Percentiles rank a stretch among this genome's conserved stretches.
These are phyloP conservation scores for Eimeria nieschulzi DNA, from an alignment of 169 alveolate species.

Conservation along the genomic window DNA sequence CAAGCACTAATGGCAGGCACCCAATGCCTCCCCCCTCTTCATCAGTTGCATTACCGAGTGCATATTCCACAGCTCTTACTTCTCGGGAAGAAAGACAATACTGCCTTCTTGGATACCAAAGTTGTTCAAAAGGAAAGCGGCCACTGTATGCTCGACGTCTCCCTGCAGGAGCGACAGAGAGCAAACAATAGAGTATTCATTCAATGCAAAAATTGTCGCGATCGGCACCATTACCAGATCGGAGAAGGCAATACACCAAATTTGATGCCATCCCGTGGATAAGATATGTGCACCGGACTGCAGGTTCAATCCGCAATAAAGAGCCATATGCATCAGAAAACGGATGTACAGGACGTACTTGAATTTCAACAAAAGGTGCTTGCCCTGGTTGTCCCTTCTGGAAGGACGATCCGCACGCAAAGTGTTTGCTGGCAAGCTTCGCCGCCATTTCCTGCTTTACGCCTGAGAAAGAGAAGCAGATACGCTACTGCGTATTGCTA, in stretches of 20 bases:
- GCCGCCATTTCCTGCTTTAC: slow-evolving; percentile 53
- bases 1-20: not conserved
- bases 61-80: not conserved
- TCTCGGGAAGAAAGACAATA: slow-evolving; percentile 38
- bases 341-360: slow-evolving; percentile 2
- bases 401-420: slow-evolving; percentile 53
- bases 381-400: slow-evolving; percentile 64
- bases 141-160: slow-evolving; percentile 33
- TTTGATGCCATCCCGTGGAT: not conserved
- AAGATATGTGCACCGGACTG: not conserved
- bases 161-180: slow-evolving; percentile 9
- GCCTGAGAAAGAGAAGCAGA: slow-evolving; percentile 2
- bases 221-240: no score
- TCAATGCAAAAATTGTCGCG: no score
- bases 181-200: not conserved
- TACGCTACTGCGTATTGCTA: no score
- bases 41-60: no score
- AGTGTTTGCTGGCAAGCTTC: slow-evolving; percentile 58
- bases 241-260: no score
- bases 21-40: not conserved
- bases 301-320: not conserved
- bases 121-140: slow-evolving; percentile 41
- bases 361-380: slow-evolving; percentile 45
- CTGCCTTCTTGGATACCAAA: slow-evolving; percentile 30
- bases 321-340: not conserved